Evolutionary conservation across 108 stramenopile genomes (phyloP), one percentile per base, ranked within the genome.

Genomic region (Bacterosira constricta): DNA sequence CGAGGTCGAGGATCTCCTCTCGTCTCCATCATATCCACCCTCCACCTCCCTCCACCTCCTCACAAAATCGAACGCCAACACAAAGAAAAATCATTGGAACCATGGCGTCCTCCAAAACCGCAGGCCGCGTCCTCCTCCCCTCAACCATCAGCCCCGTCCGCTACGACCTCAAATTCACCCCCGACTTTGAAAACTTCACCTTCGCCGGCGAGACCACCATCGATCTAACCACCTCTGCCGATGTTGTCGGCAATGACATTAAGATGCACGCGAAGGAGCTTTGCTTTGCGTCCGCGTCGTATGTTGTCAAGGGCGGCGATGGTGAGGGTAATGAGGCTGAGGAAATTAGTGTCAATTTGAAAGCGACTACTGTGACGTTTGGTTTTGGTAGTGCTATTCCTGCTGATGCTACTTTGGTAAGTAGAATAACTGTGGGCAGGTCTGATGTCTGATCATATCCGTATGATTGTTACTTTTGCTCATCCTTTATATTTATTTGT

Each of bases 191-290:
- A n/a, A 81, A 72, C 25, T 96, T 87, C 72, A 94, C 91, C 34
- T 98, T 95, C 69, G 66, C 80, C 1, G 96, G 96, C 8, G 57
- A 63, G 6, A 72, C 79, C 17, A 77, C 69, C 41, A 83, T 94
- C 18, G 75, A 84, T 35, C 59, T 89, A 15, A 57, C 68, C 38
- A 83, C 85, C 20, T 36, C 41, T 2, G 23, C 36, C 25, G 73
- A 82, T 56, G 38, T 71, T 4, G 63, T 83, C 18, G 72, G 70
- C 66, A 83, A 77, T 15, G 75, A 72, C 12, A 86, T 98, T 39
- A 67, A 50, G 20, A 77, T 98, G 77, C 98, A 98, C 70, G 81
- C 92, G 81, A 93, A 95, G 64, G 96, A 97, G 69, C 81, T 98
- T 13, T 71, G 81, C 51, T 88, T 94, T 66, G 58, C 69, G 32